phyloP scores from a whole-genome alignment of 345 rosid genomes.

The Camelina neglecta region DNA sequence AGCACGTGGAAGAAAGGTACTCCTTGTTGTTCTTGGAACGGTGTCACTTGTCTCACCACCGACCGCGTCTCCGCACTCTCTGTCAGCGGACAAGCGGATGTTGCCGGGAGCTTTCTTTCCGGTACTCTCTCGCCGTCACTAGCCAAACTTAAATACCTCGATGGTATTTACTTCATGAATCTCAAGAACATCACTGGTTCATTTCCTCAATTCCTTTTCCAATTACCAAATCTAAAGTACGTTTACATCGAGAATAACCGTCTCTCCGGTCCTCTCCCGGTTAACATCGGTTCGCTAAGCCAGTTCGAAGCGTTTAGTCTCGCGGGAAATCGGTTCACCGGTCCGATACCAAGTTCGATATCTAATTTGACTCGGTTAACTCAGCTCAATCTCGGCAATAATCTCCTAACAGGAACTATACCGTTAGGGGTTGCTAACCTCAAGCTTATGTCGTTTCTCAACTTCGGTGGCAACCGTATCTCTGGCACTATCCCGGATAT shows the following conservation, averaged over 20 bases:
- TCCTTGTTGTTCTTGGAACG: slow-evolving; percentile 70
- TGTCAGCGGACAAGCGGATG: slow-evolving; percentile 46
- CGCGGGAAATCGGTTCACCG: slow-evolving; percentile 61
- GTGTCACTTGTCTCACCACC: slow-evolving; percentile 49
- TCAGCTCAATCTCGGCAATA: slow-evolving; percentile 59
- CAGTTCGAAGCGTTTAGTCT: slow-evolving; percentile 54
- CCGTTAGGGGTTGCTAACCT: slow-evolving; percentile 57
- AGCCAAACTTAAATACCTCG: slow-evolving; percentile 53
- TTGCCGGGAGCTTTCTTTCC: slow-evolving; percentile 51
- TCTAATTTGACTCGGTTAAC: slow-evolving; percentile 50
- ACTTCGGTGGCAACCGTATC: slow-evolving; percentile 55
- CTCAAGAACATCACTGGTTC: slow-evolving; percentile 65
- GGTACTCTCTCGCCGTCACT: slow-evolving; percentile 72
- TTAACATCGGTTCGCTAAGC: slow-evolving; percentile 50
- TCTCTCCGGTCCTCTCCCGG: slow-evolving; percentile 69
- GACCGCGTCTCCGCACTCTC: slow-evolving; percentile 55
- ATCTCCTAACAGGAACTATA: slow-evolving; percentile 59
- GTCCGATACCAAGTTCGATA: slow-evolving; percentile 65
- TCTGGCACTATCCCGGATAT: slow-evolving; percentile 61
- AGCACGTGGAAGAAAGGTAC: slow-evolving; percentile 72
- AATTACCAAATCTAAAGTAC: slow-evolving; percentile 54
- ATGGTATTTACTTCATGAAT: slow-evolving; percentile 52
- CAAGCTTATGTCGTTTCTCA: slow-evolving; percentile 44
- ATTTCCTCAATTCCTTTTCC: slow-evolving; percentile 62
- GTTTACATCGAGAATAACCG: slow-evolving; percentile 67